phyloP scores from a whole-genome alignment of 306 rosid species.

The Oemleria cerasiformis region DNA sequence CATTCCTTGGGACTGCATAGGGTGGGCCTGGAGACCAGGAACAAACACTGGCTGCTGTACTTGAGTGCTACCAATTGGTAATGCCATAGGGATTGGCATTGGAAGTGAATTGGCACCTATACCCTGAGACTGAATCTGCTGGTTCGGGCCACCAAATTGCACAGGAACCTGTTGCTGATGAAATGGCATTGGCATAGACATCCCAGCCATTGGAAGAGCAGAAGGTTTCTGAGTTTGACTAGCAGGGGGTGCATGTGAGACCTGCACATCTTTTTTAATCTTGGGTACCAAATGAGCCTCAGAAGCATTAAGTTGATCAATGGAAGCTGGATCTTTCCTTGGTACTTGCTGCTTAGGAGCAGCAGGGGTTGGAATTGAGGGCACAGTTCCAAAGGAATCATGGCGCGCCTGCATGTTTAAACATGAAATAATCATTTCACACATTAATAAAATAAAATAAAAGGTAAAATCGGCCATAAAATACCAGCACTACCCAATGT shows the following conservation, averaged over 20 bases:
- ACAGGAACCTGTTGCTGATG: slow-evolving; percentile 65
- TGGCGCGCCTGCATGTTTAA: slow-evolving; percentile 59
- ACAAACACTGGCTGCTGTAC: slow-evolving; percentile 71
- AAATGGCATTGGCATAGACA: slow-evolving; percentile 57
- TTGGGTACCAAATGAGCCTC: slow-evolving; percentile 47
- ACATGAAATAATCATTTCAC: slow-evolving; percentile 20
- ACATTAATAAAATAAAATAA: slow-evolving; percentile 1
- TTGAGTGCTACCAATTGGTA: slow-evolving; percentile 72
- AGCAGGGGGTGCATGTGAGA: slow-evolving; percentile 37
- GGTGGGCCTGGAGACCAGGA: slow-evolving; percentile 69
- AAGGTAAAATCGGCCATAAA: not conserved
- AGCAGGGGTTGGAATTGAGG: slow-evolving; percentile 60
- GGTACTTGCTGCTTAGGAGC: slow-evolving; percentile 70
- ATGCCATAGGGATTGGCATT: slow-evolving; percentile 58
- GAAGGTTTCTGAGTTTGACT: slow-evolving; percentile 70
- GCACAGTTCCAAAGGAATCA: slow-evolving; percentile 47
- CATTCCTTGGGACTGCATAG: slow-evolving; percentile 70
- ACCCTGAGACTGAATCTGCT: slow-evolving; percentile 78
- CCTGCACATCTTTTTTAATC: slow-evolving; percentile 53
- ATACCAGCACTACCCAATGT: not conserved
- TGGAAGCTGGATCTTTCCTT: slow-evolving; percentile 54
- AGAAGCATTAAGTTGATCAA: slow-evolving; percentile 43
- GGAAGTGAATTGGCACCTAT: slow-evolving; percentile 61
- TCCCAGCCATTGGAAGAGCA: slow-evolving; percentile 55
- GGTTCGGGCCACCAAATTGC: slow-evolving; percentile 76